phyloP scores from a whole-genome alignment of 768 basidiomycete genomes.

The Rhizopogon sp. region DNA sequence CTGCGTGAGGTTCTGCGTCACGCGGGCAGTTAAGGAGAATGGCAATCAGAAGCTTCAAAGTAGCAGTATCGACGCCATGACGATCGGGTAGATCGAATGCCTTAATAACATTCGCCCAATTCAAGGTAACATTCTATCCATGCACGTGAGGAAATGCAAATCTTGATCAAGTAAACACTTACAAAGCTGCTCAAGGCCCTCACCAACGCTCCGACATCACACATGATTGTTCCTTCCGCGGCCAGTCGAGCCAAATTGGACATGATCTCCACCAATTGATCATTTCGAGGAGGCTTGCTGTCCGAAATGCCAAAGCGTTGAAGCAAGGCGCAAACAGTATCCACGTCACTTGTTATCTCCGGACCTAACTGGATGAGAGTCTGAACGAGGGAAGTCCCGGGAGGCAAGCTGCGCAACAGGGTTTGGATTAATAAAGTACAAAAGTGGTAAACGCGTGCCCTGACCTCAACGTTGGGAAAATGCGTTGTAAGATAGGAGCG shows the following conservation, averaged over 20 bases:
- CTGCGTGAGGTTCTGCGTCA: slow-evolving; percentile 71
- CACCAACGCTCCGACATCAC: slow-evolving; percentile 72
- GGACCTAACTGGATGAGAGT: slow-evolving; percentile 72
- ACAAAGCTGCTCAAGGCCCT: slow-evolving; percentile 72
- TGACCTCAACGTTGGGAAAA: slow-evolving; percentile 73
- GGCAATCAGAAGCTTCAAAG: slow-evolving; percentile 83
- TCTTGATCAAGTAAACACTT: slow-evolving; percentile 28
- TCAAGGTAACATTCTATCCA: slow-evolving; percentile 54
- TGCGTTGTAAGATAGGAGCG: slow-evolving; percentile 66
- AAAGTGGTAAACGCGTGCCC: slow-evolving; percentile 11
- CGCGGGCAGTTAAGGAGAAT: slow-evolving; percentile 81
- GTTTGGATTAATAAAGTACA: slow-evolving; percentile 9
- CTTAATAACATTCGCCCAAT: slow-evolving; percentile 81
- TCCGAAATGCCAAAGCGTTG: slow-evolving; percentile 75
- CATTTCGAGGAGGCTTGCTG: slow-evolving; percentile 63
- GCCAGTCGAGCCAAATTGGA: slow-evolving; percentile 63
- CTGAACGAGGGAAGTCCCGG: slow-evolving; percentile 69
- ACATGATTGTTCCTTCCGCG: slow-evolving; percentile 65
- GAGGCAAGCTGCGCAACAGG: slow-evolving; percentile 45
- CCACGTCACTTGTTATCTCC: slow-evolving; percentile 72
- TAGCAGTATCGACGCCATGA: slow-evolving; percentile 83
- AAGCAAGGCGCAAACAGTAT: slow-evolving; percentile 64
- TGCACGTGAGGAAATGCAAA: slow-evolving; percentile 9
- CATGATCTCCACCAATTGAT: slow-evolving; percentile 67
- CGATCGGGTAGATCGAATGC: slow-evolving; percentile 84